Base-by-base conservation (phyloP, 495 filamentous ascomycete species). In the Lasiosphaeria miniovina region DNA sequence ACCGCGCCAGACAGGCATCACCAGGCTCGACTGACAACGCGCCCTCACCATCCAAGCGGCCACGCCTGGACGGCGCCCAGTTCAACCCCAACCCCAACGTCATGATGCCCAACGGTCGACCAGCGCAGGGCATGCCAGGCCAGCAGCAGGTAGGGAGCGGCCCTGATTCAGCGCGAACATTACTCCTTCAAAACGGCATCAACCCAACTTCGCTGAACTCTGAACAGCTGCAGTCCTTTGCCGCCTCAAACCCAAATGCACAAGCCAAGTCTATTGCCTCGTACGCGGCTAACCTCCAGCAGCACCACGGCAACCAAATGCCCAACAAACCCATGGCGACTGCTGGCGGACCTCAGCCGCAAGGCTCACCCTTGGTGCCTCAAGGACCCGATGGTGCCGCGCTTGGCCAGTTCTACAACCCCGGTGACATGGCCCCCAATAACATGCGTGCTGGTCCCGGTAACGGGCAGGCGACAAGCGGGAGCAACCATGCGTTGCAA, bases 401-500 rank as follows among this genome's bases (percentile, higher is more conserved):
- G 60, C 80, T 90, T 59, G 75, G 72, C 45, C 86, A 88, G 48
- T 91, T 85, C 70, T 95, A 91, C 73, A 82, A 82, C 61, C 74
- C 80, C 55, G 64, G 66, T 32, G 77, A 80, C 40, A 74, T 80
- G 64, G 73, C 65, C n/a, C 70, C 76, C 15, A 81, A 75, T 60
- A 83, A 81, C 51, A 83, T 90, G 75, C 72, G 82, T 73, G 76
- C 80, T 65, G 82, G 71, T 64, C 80, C 76, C 67, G 81, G 68
- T 50, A 83, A 81, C 60, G 77, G 80, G 69, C 75, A 74, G 64
- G 75, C 80, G 45, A 69, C 70, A 11, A 79, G 77, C 55, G 82
- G 84, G 53, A 91, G 91, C 70, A 96, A 94, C 67, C 93, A 96
- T 72, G 95, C 95, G 41, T 80, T 98, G 56, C 93, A 97, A 71